Conservation (phyloP, 768 basidiomycete genomes). For the Agrocybe chaxingu region DNA sequence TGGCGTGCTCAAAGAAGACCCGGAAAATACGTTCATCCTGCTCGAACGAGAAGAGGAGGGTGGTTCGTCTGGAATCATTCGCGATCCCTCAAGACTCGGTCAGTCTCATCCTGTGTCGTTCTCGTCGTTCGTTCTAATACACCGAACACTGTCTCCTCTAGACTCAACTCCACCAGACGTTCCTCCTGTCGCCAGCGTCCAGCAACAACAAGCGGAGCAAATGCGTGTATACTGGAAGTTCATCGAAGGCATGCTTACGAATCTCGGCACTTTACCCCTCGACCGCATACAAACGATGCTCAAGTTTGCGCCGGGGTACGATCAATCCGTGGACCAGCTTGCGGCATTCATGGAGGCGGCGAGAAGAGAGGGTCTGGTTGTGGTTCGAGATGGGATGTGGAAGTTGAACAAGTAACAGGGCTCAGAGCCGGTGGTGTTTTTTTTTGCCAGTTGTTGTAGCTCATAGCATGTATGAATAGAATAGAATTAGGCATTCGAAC, state of each 20-base stretch:
- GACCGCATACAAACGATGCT: constrained; percentile 91
- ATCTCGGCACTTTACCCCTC: constrained; percentile 69
- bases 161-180: constrained; percentile 35
- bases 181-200: constrained; percentile 48
- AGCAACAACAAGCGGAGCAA: constrained; percentile 81
- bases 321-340: constrained; percentile 77
- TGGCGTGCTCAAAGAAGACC: constrained; percentile 73
- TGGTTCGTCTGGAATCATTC: constrained; percentile 13
- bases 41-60: constrained; percentile 59
- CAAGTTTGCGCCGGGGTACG: constrained; percentile 79
- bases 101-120: background rate
- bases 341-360: constrained; percentile 79
- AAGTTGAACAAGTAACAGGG: constrained; percentile 31
- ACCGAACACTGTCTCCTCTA: constrained; percentile 3
- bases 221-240: constrained; percentile 93
- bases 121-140: background rate
- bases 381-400: constrained; percentile 71
- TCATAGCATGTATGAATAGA: no score
- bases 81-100: constrained; percentile 15
- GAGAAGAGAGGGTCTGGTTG: constrained; percentile 71
- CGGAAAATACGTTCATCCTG: constrained; percentile 56
- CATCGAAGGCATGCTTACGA: constrained; percentile 90
- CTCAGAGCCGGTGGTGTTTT: no score
- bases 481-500: no score
- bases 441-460: no score